Evolutionary conservation across 495 filamentous ascomycete genomes (phyloP), one percentile per base, ranked within the genome.

Genomic region (Pseudotulostoma volvatum): DNA sequence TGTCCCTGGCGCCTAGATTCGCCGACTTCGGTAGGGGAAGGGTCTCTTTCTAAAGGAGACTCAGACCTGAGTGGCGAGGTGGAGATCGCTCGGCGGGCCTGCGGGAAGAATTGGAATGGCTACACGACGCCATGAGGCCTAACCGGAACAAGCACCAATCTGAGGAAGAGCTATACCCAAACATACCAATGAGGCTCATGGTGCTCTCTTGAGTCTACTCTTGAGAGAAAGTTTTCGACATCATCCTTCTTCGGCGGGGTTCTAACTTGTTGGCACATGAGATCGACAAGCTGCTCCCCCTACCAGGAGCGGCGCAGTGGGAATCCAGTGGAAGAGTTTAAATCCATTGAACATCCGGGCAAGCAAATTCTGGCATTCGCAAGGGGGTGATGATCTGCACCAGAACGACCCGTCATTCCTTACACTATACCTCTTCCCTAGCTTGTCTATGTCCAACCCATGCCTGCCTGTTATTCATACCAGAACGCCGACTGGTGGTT

Each of bases 81-180:
- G 9, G 8, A 48, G 1, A 49, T 53, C 36, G 55, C 55, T 3
- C 36, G 44, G 7, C 17, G 36, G 7, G 46, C 42, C 35, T 60
- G 57, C 17, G 51, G 55, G 18, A 46, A 46, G 40, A 37, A 57
- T 13, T 62, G 59, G 59, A 32, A 16, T 62, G 59, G 59, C 42
- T 62, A 1, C 49, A 62, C 23, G 41, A 56, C 20, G 31, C 46
- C 9, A 59, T 60, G 49, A 41, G 50, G 37, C 47, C 46, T 11
- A 18, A 16, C 2, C 48, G 37, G 36, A 18, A 30, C 4, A 31
- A 11, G 3, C 11, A 2, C 11, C 8, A 30, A 3, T 3, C 13
- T 9, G 5, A 31, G n/a, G 4, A 5, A 13, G 7, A 41, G 5
- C n/a, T 33, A 1, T 30, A 31, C 2, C 23, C 19, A 9, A 23